These are phyloP conservation scores for Sordariomycetes sp. DNA, from an alignment of 2,329 filamentous ascomycete species.

Conservation along the genomic window DNA sequence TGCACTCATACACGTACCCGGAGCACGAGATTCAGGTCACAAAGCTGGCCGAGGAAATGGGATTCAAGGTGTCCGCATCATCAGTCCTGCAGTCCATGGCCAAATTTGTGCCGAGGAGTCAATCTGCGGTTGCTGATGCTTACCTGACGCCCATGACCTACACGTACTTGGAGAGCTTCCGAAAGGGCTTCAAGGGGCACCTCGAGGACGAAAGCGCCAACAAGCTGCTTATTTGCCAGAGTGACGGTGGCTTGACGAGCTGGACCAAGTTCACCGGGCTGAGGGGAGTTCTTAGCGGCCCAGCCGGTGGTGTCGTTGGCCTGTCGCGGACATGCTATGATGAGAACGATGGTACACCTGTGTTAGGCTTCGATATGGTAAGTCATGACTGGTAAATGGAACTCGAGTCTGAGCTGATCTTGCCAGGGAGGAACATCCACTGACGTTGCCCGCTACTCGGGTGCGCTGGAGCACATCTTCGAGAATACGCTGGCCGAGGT, in stretches of 20 bases:
- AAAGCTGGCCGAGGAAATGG: constrained; percentile 25
- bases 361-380: constrained; percentile 16
- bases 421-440: constrained; percentile 54
- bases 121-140: constrained; percentile 31
- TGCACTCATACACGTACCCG: constrained; percentile 60
- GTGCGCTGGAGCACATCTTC: constrained; percentile 63
- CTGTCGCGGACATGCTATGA: constrained; percentile 16
- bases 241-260: constrained; percentile 15
- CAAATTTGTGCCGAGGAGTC: constrained; percentile 33
- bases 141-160: constrained; percentile 31
- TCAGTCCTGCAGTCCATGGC: constrained; percentile 25
- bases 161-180: constrained; percentile 17
- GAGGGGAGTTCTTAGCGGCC: constrained; percentile 14
- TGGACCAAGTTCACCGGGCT: constrained; percentile 17
- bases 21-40: constrained; percentile 39
- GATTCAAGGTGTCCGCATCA: constrained; percentile 21
- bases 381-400: not conserved
- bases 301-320: constrained; percentile 17
- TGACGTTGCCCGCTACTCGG: constrained; percentile 62
- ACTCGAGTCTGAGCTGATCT: not conserved
- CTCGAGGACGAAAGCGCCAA: constrained; percentile 14
- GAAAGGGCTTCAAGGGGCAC: constrained; percentile 14
- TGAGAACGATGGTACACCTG: constrained; percentile 12
- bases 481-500: constrained; percentile 50
- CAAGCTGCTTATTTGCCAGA: constrained; percentile 14